Conservation (phyloP, 202 grass and related monocot species). For the Panicum hallii region DNA sequence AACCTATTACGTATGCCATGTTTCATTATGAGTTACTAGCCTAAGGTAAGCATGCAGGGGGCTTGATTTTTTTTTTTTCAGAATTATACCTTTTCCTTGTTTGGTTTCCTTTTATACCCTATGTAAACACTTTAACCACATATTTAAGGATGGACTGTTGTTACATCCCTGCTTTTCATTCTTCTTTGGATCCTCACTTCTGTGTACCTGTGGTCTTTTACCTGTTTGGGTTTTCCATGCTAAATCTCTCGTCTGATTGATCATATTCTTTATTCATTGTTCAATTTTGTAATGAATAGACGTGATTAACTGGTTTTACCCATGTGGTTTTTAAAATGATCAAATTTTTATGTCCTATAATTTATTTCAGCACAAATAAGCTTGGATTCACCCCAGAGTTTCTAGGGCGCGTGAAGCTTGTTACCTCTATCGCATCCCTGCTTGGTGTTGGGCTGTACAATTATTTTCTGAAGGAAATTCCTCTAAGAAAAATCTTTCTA, state of each 20-base stretch:
- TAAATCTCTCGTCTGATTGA: not conserved
- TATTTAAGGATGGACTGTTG: not conserved
- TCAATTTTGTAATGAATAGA: not conserved
- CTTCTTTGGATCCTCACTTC: not conserved
- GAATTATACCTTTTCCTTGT: not conserved
- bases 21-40: not conserved
- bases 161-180: not conserved
- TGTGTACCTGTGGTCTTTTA: not conserved
- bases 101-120: not conserved
- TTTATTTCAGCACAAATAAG: conserved; percentile 93
- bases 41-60: not conserved
- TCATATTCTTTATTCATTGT: not conserved
- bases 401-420: conserved; percentile 94
- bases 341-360: conserved; percentile 31
- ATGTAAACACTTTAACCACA: not conserved
- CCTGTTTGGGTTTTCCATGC: not conserved
- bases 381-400: conserved; percentile 96
- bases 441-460: conserved; percentile 91
- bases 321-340: conserved; percentile 13
- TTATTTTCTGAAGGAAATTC: conserved; percentile 89
- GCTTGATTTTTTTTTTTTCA: not conserved
- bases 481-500: conserved; percentile 95
- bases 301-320: not conserved
- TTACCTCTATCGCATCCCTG: conserved; percentile 92
- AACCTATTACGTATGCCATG: not conserved